Evolutionary conservation across 257 asterid genomes (phyloP).

Genomic region (Solanum medicagineum): DNA sequence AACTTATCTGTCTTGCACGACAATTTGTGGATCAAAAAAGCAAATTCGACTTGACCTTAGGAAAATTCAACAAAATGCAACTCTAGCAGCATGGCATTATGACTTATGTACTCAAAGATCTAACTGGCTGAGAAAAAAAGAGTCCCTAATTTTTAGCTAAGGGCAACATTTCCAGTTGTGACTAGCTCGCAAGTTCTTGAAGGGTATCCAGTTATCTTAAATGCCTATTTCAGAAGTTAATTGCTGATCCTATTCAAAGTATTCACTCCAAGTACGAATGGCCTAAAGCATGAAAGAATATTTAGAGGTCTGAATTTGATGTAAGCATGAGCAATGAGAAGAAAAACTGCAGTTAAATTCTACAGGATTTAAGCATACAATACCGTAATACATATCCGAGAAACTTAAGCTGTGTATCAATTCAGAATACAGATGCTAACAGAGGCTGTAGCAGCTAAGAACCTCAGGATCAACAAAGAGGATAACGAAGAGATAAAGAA

Average conservation of each 20-base stretch:
- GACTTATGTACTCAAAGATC: background rate
- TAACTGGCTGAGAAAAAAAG: background rate
- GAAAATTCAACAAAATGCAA: background rate
- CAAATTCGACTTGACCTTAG: background rate
- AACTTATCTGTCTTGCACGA: background rate
- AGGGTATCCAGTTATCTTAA: background rate
- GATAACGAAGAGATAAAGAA: background rate
- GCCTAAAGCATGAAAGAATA: background rate
- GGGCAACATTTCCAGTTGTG: background rate
- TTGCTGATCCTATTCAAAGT: background rate
- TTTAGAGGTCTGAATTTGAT: background rate
- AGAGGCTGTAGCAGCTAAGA: background rate
- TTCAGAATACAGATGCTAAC: background rate
- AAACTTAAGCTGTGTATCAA: background rate
- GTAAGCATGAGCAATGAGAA: background rate
- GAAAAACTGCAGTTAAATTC: background rate
- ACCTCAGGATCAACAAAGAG: background rate
- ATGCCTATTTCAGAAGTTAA: background rate
- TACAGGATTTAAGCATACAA: background rate
- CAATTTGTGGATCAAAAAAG: background rate
- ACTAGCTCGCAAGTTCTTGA: background rate
- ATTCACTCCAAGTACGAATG: background rate
- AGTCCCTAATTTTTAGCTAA: background rate
- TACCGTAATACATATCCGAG: background rate
- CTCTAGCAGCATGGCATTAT: background rate